Conservation (phyloP, 1,139 yeast genomes). For the Saccharomycopsis hybrid region DNA sequence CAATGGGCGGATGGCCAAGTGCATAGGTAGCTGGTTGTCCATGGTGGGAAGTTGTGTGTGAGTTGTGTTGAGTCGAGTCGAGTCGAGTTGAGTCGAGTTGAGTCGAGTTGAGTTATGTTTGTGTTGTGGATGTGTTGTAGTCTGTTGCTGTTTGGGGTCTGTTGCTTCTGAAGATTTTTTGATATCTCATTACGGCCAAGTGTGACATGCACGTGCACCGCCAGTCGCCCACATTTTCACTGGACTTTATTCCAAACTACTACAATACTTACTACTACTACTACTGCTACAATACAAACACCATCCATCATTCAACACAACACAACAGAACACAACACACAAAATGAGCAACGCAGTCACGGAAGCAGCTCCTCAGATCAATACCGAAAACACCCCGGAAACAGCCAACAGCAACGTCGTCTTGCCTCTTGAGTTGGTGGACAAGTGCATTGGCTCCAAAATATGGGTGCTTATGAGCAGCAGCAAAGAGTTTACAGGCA, state of each 20-base stretch:
- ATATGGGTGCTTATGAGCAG: slow-evolving; percentile 75
- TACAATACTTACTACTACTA: neutral
- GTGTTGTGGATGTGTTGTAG: no score
- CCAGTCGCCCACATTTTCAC: no score
- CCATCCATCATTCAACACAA: neutral
- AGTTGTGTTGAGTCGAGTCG: neutral
- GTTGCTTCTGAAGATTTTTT: no score
- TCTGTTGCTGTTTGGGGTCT: no score
- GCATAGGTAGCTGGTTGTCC: slow-evolving; percentile 38
- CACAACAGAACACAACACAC: neutral
- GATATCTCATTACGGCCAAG: no score
- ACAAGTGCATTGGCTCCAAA: slow-evolving; percentile 74
- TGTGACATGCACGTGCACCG: no score
- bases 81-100: no score
- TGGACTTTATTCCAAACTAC: neutral
- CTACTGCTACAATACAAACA: neutral
- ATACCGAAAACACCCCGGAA: neutral
- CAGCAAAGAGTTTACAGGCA: slow-evolving; percentile 77
- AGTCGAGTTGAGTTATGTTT: no score
- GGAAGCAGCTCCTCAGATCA: neutral
- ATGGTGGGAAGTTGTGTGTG: slow-evolving; percentile 3
- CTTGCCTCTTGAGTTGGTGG: slow-evolving; percentile 80
- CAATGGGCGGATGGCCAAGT: slow-evolving; percentile 79
- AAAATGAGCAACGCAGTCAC: neutral
- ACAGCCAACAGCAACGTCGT: slow-evolving; percentile 5